These are phyloP conservation scores for Astragalus membranaceus DNA, from an alignment of 306 rosid species.

Conservation along the genomic window DNA sequence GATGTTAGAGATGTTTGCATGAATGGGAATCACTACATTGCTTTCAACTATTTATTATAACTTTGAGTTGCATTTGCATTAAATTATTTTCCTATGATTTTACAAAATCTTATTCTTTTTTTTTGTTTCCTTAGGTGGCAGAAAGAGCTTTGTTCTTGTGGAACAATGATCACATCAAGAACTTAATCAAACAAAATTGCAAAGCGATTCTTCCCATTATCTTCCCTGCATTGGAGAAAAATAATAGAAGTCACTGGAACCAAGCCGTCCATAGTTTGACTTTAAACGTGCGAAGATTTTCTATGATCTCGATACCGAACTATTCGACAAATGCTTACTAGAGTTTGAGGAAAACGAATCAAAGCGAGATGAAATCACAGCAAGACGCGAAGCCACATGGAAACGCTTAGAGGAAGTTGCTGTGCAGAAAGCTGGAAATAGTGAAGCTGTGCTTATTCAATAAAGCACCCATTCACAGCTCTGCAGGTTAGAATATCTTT, in stretches of 20 bases:
- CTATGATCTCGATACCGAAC: slow-evolving; percentile 48
- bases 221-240: slow-evolving; percentile 62
- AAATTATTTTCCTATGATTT: too few species aligned
- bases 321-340: slow-evolving; percentile 45
- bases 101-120: neutral
- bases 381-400: slow-evolving; percentile 47
- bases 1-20: too few species aligned
- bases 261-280: slow-evolving; percentile 71
- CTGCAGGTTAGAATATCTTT: too few species aligned
- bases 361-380: slow-evolving; percentile 34
- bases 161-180: slow-evolving; percentile 61
- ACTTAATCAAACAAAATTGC: slow-evolving; percentile 48
- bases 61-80: too few species aligned
- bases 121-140: slow-evolving; percentile 36
- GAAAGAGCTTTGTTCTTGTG: slow-evolving; percentile 60
- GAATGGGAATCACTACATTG: too few species aligned
- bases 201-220: slow-evolving; percentile 54
- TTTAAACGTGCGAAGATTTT: slow-evolving; percentile 51
- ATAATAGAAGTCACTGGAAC: slow-evolving; percentile 56
- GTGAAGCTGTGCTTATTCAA: slow-evolving; percentile 17
- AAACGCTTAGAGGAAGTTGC: slow-evolving; percentile 56
- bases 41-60: too few species aligned
- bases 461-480: too few species aligned
- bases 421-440: slow-evolving; percentile 29
- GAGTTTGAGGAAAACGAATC: slow-evolving; percentile 39